Evolutionary conservation across 78 protist genomes (phyloP).

Genomic region (Dictyostelium firmibasis): DNA sequence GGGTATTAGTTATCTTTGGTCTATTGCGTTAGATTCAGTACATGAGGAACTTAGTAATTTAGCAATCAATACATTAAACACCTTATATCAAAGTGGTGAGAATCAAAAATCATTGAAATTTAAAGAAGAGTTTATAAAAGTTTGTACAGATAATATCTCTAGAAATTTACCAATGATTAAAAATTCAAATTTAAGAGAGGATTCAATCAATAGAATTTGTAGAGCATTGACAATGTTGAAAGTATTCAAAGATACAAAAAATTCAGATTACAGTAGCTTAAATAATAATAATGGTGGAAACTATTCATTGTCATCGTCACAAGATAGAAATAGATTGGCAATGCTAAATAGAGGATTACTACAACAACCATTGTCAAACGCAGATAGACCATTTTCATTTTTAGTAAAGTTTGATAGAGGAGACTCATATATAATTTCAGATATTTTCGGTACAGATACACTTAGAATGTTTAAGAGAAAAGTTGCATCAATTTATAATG

Average conservation of each 20-base stretch:
- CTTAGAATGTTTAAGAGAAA: conserved; percentile 64
- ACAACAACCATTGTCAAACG: not conserved
- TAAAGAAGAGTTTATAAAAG: conserved; percentile 38
- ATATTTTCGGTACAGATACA: conserved; percentile 48
- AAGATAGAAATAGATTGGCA: not conserved
- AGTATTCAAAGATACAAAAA: conserved; percentile 10
- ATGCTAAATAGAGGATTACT: not conserved
- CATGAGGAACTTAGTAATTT: conserved; percentile 12
- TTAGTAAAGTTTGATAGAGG: conserved; percentile 70
- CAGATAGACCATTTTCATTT: conserved; percentile 24
- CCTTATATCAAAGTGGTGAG: conserved; percentile 33
- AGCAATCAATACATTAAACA: conserved; percentile 43
- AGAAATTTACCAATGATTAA: conserved; percentile 3
- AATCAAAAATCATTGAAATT: conserved; percentile 13
- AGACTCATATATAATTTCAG: conserved; percentile 44
- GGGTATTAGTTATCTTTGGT: conserved; percentile 56
- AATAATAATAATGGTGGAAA: not conserved
- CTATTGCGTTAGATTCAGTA: conserved; percentile 49
- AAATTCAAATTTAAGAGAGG: not conserved
- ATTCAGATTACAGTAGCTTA: not conserved
- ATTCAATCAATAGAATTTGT: conserved; percentile 16
- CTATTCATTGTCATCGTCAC: not conserved
- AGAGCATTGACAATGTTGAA: conserved; percentile 44
- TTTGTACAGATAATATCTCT: conserved; percentile 25
- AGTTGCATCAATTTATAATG: conserved; percentile 23